Evolutionary conservation across 1,284 basidiomycete genomes (phyloP), one percentile per base, ranked within the genome.

Genomic region (Stereum hirsutum): DNA sequence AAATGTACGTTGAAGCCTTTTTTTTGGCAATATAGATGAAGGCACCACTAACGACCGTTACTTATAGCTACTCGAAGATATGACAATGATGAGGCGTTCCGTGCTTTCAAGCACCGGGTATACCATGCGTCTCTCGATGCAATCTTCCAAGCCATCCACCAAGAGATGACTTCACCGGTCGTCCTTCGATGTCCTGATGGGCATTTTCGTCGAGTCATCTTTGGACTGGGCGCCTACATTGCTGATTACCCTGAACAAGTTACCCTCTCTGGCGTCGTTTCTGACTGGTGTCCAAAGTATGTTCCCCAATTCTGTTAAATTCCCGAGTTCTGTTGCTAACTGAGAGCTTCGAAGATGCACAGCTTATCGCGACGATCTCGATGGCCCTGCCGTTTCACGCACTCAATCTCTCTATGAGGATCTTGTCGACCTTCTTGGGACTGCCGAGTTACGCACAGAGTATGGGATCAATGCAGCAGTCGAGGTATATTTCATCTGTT

Each of bases 231-330:
- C 5, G 27, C 37, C 19, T 44, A 39, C 17, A 44, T 44, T 24
- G 43, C 43, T 2, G 27, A 44, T n/a, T 44, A 44, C 20, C 37
- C 43, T 17, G 27, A 44, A 19, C 27, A 44, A 14, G 27, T 44
- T n/a, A 39, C 24, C 12, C 27, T 44, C 2, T 6, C 36, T 5
- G 17, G 17, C 4, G 33, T 44, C 15, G 28, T 44, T 14, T 10
- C 14, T 1, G 23, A 25, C 4, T 44, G 43, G 37, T 44, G 43
- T 39, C 36, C 37, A 32, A 39, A 32, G 30, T 39, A 17, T n/a
- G 26, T 43, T 35, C 17, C 10, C 8, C 19, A n/a, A 8, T 30
- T 8, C 33, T 12, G 8, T 35, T 19, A 35, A 8, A 30, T n/a
- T 30, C 10, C 10, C 8, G 28, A 40, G 20, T 10, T 30, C n/a